Evolutionary conservation across 2,329 filamentous ascomycete genomes (phyloP).

Genomic region (Botrytis galanthina): DNA sequence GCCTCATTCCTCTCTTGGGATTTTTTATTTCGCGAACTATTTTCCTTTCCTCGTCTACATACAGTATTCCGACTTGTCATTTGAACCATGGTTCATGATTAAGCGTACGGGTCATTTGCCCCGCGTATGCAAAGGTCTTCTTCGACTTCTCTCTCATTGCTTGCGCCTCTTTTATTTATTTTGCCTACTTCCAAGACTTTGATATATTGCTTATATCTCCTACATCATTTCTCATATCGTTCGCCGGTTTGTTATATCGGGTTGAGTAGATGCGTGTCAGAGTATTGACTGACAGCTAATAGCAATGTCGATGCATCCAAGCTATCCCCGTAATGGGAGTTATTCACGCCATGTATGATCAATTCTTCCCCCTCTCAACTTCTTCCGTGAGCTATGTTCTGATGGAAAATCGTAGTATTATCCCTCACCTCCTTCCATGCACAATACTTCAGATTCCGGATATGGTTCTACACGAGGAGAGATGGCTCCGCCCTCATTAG

Average conservation of each 20-base stretch:
- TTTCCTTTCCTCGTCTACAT: not conserved
- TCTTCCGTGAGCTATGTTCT: conserved; percentile 25
- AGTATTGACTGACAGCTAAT: conserved; percentile 22
- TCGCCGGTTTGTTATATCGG: conserved; percentile 25
- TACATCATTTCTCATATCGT: conserved; percentile 20
- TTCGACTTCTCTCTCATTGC: not conserved
- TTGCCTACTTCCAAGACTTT: conserved; percentile 12
- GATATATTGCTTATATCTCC: conserved; percentile 23
- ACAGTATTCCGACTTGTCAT: not conserved
- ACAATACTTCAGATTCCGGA: conserved; percentile 26
- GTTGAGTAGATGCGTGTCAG: conserved; percentile 11
- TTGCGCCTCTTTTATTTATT: conserved; percentile 24
- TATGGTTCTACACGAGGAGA: conserved; percentile 30
- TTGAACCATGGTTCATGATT: not conserved
- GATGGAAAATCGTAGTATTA: conserved; percentile 32
- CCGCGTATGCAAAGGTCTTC: not conserved
- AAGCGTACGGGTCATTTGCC: conserved; percentile 7
- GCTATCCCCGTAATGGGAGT: conserved; percentile 28
- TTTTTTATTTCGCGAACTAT: not conserved
- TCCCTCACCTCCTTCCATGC: conserved; percentile 28
- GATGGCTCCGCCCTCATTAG: conserved; percentile 33
- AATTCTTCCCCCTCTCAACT: conserved; percentile 3
- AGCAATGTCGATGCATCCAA: conserved; percentile 34
- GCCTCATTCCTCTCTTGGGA: not conserved
- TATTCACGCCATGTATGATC: conserved; percentile 32